Evolutionary conservation across 805 yeast genomes (phyloP).

Genomic region (Starmerella lactis-condensi): DNA sequence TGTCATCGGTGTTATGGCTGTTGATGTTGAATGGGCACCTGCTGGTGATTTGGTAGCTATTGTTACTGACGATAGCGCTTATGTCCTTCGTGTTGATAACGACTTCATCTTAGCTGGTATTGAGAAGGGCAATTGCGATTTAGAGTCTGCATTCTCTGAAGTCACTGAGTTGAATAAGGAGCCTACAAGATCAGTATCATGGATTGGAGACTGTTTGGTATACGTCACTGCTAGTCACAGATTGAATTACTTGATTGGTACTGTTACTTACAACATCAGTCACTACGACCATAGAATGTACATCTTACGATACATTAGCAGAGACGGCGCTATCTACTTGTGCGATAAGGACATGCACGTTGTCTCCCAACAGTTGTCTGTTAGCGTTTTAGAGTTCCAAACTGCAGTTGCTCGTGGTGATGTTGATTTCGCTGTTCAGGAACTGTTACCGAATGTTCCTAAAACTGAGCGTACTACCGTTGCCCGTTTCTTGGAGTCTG

Average conservation of each 20-base stretch:
- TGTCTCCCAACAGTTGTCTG: constrained; percentile 58
- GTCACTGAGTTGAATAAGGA: constrained; percentile 59
- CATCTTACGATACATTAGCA: constrained; percentile 71
- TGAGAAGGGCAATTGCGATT: constrained; percentile 39
- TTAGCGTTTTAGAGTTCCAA: constrained; percentile 84
- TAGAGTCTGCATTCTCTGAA: constrained; percentile 70
- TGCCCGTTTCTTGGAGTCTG: constrained; percentile 84
- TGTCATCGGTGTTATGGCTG: constrained; percentile 63
- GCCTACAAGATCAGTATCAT: constrained; percentile 67
- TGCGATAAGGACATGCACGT: constrained; percentile 81
- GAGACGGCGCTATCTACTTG: constrained; percentile 77
- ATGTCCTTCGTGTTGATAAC: constrained; percentile 55
- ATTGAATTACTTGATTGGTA: constrained; percentile 87
- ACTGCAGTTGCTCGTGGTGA: constrained; percentile 92
- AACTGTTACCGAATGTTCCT: constrained; percentile 38
- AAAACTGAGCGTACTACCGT: constrained; percentile 53
- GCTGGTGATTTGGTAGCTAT: constrained; percentile 78
- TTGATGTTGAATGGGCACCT: constrained; percentile 78
- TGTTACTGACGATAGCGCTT: constrained; percentile 41
- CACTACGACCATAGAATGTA: constrained; percentile 82
- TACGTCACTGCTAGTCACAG: constrained; percentile 77
- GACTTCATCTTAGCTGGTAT: constrained; percentile 48
- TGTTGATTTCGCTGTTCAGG: constrained; percentile 47
- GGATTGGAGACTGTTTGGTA: constrained; percentile 94
- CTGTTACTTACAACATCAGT: constrained; percentile 74